Evolutionary conservation across 192 early-diverging fungal species (phyloP).

Genomic region (Phlyctochytrium planicorne): DNA sequence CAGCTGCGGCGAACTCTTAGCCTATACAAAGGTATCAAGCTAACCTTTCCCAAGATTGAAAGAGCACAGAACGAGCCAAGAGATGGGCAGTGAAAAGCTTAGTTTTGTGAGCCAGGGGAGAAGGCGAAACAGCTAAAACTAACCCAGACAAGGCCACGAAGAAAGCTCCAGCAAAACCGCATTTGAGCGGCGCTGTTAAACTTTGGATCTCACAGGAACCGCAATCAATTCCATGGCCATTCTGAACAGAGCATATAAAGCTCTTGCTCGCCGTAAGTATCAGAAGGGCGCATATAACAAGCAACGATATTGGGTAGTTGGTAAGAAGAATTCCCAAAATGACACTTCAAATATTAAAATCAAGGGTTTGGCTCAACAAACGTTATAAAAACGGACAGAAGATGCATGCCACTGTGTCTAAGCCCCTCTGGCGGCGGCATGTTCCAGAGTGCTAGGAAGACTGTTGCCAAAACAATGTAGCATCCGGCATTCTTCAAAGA

Average conservation of each 20-base stretch:
- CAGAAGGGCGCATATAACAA: neutral
- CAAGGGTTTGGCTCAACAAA: neutral
- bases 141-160: neutral
- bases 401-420: neutral
- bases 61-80: slow-evolving; percentile 72
- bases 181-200: no score
- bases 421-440: neutral
- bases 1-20: neutral
- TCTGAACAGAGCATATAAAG: neutral
- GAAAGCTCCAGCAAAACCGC: no score
- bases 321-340: neutral
- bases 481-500: no score
- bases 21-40: neutral
- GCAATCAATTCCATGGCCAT: neutral
- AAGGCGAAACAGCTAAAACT: neutral
- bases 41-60: slow-evolving; percentile 73
- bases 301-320: neutral
- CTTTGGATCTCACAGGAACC: neutral
- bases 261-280: neutral
- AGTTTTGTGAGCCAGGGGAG: no score
- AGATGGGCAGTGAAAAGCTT: slow-evolving; percentile 60
- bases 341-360: neutral
- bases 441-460: neutral
- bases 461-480: no score
- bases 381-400: neutral